Conservation (phyloP, 31 red algal species). For the Endocladia muricata region DNA sequence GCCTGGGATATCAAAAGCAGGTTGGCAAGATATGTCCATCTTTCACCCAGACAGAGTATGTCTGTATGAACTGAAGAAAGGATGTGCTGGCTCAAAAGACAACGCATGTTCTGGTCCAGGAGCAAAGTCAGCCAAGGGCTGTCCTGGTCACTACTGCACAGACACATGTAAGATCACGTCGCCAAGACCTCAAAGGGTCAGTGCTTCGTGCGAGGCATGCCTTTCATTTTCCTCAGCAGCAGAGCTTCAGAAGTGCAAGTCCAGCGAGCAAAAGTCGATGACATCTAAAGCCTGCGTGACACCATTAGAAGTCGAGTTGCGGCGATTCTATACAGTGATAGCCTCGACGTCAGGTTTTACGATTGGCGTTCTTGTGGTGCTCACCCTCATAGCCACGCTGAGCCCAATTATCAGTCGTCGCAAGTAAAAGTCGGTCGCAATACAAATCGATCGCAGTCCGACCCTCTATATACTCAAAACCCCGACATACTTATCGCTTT, state of each 20-base stretch:
- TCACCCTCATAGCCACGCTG: background rate
- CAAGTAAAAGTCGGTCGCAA: no score
- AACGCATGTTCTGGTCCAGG: slow-evolving; percentile 18
- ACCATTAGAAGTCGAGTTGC: background rate
- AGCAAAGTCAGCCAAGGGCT: slow-evolving; percentile 14
- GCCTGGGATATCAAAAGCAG: slow-evolving; percentile 29
- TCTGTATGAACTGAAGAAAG: slow-evolving; percentile 41
- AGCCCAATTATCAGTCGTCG: background rate
- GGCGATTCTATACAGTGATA: background rate
- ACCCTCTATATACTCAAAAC: no score
- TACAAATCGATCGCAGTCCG: no score
- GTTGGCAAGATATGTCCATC: slow-evolving; percentile 48
- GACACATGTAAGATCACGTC: slow-evolving; percentile 46
- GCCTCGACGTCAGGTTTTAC: background rate
- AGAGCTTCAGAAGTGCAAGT: slow-evolving; percentile 14
- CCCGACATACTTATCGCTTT: background rate
- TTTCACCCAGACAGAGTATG: slow-evolving; percentile 41
- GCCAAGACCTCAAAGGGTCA: background rate
- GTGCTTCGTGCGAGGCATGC: slow-evolving; percentile 19
- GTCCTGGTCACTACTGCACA: slow-evolving; percentile 64
- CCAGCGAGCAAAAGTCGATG: slow-evolving; percentile 11
- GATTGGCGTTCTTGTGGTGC: background rate
- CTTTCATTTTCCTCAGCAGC: background rate
- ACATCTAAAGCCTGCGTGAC: background rate
- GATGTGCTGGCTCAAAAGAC: slow-evolving; percentile 49